Percentiles rank a stretch among this genome's conserved stretches.
Conservation (phyloP, 306 rosid genomes). For the Prunus fruticosa region DNA sequence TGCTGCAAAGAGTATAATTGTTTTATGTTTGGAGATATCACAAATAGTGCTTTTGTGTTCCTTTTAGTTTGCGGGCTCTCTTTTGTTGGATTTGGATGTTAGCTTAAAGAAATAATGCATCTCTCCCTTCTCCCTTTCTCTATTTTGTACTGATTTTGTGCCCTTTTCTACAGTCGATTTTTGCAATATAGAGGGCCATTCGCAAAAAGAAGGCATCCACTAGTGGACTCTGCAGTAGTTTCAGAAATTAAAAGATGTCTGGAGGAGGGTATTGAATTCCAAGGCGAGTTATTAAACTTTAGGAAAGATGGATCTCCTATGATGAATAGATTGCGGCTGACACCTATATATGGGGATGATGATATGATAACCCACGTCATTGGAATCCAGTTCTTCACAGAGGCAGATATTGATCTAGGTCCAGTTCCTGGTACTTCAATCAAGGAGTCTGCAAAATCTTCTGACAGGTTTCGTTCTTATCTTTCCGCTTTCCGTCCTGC, state of each 20-base stretch:
- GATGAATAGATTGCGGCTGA: conserved; percentile 88
- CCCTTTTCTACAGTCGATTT: conserved; percentile 78
- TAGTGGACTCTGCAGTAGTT: conserved; percentile 82
- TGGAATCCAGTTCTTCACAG: conserved; percentile 90
- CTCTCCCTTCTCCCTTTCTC: background rate
- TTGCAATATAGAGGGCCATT: conserved; percentile 98
- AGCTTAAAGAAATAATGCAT: background rate
- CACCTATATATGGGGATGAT: conserved; percentile 93
- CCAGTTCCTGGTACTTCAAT: conserved; percentile 59
- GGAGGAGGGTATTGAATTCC: conserved; percentile 88
- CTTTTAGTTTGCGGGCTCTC: background rate
- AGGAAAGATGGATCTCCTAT: conserved; percentile 98
- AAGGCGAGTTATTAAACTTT: conserved; percentile 94
- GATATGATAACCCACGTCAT: conserved; percentile 86
- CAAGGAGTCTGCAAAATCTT: conserved; percentile 61
- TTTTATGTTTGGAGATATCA: background rate
- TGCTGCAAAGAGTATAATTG: background rate
- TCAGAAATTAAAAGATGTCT: conserved; percentile 88
- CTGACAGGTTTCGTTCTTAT: conserved; percentile 54
- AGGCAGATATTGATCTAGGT: conserved; percentile 89
- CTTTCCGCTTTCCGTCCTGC: conserved; percentile 62
- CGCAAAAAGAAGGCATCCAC: conserved; percentile 94
- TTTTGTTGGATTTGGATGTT: background rate
- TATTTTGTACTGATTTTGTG: conserved; percentile 27
- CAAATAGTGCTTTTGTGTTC: background rate